Conservation (phyloP, 2,329 filamentous ascomycete species). For the Fusarium sp. region DNA sequence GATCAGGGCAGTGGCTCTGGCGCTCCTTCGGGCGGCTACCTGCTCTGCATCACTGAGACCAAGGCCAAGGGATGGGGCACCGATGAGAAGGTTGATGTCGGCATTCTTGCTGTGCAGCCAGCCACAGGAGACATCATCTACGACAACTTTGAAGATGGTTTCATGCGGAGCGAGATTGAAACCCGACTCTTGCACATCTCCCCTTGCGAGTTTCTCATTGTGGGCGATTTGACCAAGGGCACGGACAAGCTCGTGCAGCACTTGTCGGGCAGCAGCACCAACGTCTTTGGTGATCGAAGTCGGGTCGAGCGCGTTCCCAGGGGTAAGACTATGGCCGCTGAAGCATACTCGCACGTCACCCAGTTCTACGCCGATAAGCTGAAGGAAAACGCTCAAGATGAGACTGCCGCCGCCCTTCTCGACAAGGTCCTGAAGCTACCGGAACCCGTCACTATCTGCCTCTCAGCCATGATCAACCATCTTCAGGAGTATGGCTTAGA, state of each 20-base stretch:
- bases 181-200: slow-evolving; percentile 95
- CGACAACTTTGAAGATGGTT: slow-evolving; percentile 95
- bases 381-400: slow-evolving; percentile 69
- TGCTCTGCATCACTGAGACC: slow-evolving; percentile 91
- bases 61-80: slow-evolving; percentile 83
- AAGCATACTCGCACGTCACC: slow-evolving; percentile 89
- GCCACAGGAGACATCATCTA: slow-evolving; percentile 96
- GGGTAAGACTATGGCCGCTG: slow-evolving; percentile 83
- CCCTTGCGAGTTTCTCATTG: slow-evolving; percentile 93
- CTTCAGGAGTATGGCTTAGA: slow-evolving; percentile 92
- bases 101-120: slow-evolving; percentile 93
- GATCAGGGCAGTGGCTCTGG: slow-evolving; percentile 61
- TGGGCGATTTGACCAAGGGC: slow-evolving; percentile 88
- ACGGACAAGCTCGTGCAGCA: slow-evolving; percentile 94
- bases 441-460: slow-evolving; percentile 87
- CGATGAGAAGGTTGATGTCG: slow-evolving; percentile 93
- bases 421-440: slow-evolving; percentile 89
- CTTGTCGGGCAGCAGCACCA: slow-evolving; percentile 88
- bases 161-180: slow-evolving; percentile 97
- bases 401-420: slow-evolving; percentile 73
- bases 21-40: slow-evolving; percentile 79
- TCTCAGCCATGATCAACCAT: slow-evolving; percentile 97
- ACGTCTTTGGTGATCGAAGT: slow-evolving; percentile 91
- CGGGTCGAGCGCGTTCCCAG: slow-evolving; percentile 84
- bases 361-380: slow-evolving; percentile 92